These are phyloP conservation scores for Apiospora malaysiana DNA, from an alignment of 2,329 filamentous ascomycete species.

Conservation along the genomic window DNA sequence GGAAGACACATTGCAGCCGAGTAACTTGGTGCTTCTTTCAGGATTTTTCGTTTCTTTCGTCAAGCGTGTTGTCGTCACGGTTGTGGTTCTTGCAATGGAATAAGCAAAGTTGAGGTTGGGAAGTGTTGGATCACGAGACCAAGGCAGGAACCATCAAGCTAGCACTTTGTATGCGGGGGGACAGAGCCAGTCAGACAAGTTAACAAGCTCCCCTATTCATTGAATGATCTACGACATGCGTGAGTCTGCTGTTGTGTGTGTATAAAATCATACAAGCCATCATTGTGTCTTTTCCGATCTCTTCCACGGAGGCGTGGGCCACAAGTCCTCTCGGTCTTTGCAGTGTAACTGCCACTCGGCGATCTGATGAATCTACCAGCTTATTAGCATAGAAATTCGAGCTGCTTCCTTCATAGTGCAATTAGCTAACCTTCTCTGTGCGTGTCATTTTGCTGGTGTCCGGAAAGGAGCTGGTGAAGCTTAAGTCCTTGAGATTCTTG, in stretches of 20 bases:
- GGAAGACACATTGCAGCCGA: slow-evolving; percentile 57
- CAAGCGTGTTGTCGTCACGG: not conserved
- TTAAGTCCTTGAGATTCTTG: not conserved
- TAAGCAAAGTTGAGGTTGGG: not conserved
- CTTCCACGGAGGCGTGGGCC: not conserved
- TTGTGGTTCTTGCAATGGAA: not conserved
- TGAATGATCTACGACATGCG: not conserved
- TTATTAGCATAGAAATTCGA: not conserved
- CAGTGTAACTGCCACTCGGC: not conserved
- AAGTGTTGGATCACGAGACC: not conserved
- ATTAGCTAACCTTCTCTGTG: not conserved
- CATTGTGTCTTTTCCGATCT: not conserved
- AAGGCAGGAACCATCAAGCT: not conserved
- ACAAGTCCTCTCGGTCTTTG: not conserved
- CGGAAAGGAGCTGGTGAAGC: not conserved
- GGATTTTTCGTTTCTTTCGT: not conserved
- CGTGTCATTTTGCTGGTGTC: not conserved
- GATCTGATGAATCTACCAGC: not conserved
- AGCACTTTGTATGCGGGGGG: not conserved
- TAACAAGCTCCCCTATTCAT: not conserved
- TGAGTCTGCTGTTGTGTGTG: too few relatives aligned
- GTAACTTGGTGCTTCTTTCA: not conserved
- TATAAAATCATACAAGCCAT: not conserved
- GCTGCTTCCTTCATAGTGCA: not conserved
- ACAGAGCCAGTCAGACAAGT: not conserved